Conservation (phyloP, 169 alveolate genomes). For the Perkinsus chesapeaki region DNA sequence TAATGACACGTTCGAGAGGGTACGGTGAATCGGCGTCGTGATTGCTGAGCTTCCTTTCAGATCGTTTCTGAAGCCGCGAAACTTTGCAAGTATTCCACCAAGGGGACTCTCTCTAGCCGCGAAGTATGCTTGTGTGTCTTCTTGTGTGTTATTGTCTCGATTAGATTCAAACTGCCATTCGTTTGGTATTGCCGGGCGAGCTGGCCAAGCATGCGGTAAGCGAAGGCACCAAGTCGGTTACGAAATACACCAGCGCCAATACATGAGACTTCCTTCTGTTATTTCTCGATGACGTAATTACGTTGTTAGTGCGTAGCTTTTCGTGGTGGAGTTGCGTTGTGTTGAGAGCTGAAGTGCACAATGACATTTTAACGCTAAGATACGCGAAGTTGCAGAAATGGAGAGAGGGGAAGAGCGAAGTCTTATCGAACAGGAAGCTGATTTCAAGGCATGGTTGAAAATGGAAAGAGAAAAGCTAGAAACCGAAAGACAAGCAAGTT, state of each 20-base stretch:
- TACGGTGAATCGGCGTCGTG: constrained; percentile 76
- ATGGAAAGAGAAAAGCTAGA: not conserved
- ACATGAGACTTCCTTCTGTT: too few relatives aligned
- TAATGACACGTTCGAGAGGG: constrained; percentile 85
- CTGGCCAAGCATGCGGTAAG: constrained; percentile 98
- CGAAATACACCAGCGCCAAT: constrained; percentile 95
- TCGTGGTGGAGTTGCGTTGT: too few relatives aligned
- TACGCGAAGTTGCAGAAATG: too few relatives aligned
- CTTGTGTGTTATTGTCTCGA: not conserved
- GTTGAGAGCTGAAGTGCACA: too few relatives aligned
- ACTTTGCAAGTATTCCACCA: constrained; percentile 76
- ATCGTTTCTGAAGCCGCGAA: not conserved
- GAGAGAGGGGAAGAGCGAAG: not conserved
- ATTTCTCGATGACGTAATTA: too few relatives aligned
- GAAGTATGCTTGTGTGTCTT: constrained; percentile 55
- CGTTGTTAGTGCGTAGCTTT: too few relatives aligned
- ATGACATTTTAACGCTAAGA: too few relatives aligned
- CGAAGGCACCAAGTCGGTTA: constrained; percentile 99
- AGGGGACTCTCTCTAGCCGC: constrained; percentile 91
- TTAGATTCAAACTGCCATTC: constrained; percentile 91
- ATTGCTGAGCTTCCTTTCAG: not conserved
- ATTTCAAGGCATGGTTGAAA: not conserved
- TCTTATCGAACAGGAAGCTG: not conserved
- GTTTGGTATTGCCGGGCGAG: constrained; percentile 97
- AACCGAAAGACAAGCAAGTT: not conserved